Evolutionary conservation across 768 basidiomycete genomes (phyloP).

Genomic region (Leccinum longicurvipes): DNA sequence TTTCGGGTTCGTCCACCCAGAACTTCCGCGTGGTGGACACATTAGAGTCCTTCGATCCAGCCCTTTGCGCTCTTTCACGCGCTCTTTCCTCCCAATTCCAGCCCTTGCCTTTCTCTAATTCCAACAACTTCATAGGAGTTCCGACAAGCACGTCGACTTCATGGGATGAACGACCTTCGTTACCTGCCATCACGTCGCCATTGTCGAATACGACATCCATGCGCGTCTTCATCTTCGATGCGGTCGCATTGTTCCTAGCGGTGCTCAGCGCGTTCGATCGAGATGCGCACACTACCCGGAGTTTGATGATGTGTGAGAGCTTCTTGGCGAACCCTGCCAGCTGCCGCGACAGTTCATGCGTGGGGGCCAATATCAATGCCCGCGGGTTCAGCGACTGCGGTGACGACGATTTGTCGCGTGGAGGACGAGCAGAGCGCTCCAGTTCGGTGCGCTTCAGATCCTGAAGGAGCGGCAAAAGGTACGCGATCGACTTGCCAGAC

Average conservation of each 20-base stretch:
- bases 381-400: slow-evolving; percentile 55
- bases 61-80: slow-evolving; percentile 20
- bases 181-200: slow-evolving; percentile 23
- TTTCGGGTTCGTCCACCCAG: slow-evolving; percentile 49
- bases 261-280: slow-evolving; percentile 45
- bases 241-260: slow-evolving; percentile 33
- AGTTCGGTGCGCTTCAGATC: slow-evolving; percentile 67
- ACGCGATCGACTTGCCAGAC: slow-evolving; percentile 89
- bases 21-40: slow-evolving; percentile 28
- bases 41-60: slow-evolving; percentile 23
- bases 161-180: slow-evolving; percentile 12
- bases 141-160: slow-evolving; percentile 59
- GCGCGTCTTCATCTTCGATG: slow-evolving; percentile 45
- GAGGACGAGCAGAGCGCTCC: slow-evolving; percentile 3
- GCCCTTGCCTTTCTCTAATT: slow-evolving; percentile 51
- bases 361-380: slow-evolving; percentile 79
- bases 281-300: slow-evolving; percentile 72
- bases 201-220: slow-evolving; percentile 19
- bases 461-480: slow-evolving; percentile 81
- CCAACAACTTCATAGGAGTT: slow-evolving; percentile 61
- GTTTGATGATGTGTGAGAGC: slow-evolving; percentile 69
- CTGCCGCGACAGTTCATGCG: slow-evolving; percentile 86
- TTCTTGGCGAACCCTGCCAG: slow-evolving; percentile 71
- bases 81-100: slow-evolving; percentile 46
- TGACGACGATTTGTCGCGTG: slow-evolving; percentile 7